These are phyloP conservation scores for Fonsecaea pugnacius DNA, from an alignment of 2,329 filamentous ascomycete genomes.

Conservation along the genomic window DNA sequence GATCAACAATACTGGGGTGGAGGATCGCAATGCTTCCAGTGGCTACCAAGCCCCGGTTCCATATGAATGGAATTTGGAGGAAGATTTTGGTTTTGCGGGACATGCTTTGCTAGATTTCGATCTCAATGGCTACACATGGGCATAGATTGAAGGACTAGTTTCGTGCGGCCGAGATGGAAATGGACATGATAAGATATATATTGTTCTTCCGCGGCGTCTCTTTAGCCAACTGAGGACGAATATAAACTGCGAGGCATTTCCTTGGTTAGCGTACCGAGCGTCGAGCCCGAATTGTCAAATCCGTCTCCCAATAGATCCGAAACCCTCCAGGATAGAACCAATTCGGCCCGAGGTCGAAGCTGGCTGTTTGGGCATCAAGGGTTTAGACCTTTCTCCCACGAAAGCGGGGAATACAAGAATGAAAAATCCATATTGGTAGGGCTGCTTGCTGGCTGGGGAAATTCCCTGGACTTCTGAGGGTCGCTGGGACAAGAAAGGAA, in stretches of 20 bases:
- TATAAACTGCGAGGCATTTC: no score
- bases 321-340: background rate
- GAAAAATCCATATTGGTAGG: background rate
- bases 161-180: background rate
- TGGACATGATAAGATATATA: background rate
- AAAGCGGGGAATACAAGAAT: background rate
- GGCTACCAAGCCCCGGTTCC: background rate
- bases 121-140: background rate
- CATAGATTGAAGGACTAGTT: background rate
- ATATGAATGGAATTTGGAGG: background rate
- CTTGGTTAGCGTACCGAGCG: background rate
- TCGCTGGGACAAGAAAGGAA: background rate
- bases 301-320: background rate
- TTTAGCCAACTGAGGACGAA: no score
- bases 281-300: background rate
- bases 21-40: background rate
- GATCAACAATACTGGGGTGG: background rate
- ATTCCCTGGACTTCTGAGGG: background rate
- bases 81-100: background rate
- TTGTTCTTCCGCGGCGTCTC: background rate
- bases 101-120: background rate
- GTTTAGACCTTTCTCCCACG: background rate
- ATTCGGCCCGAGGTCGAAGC: conserved; percentile 1
- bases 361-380: background rate
- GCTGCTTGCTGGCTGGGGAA: background rate